Base-by-base conservation (phyloP, 768 basidiomycete genomes). In the Lyophyllum decastes region DNA sequence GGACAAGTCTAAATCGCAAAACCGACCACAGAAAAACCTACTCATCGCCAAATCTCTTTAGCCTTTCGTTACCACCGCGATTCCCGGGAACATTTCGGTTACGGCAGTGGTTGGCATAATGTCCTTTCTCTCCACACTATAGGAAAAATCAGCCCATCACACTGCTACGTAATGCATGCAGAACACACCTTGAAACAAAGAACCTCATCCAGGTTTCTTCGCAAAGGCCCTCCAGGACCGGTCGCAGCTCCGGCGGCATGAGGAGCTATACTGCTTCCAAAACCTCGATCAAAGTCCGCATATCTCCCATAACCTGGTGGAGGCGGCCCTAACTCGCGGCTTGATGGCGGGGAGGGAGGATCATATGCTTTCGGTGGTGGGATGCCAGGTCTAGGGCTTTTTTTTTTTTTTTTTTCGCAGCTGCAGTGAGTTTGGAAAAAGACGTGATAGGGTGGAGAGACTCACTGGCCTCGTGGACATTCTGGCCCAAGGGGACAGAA, bases 51-150 rank as follows among this genome's bases (percentile, higher is more conserved):
- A 72, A 80, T 64, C 75, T 72, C 65, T 77, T 77, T n/a, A 71
- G 57, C 44, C 81, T 80, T 62, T 92, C 91, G 47, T 86, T 73
- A 8, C 94, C 94, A 55, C 94, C 94, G 49, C 94, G 82, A 69
- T 92, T 94, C 12, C 94, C 94, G 25, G 94, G 94, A 22, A 94
- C 89, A 69, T 94, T 95, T 55, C 90, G 78, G 70, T 95, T 95
- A 41, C 89, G 84, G 72, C 95, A 97, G 65, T 92, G 87, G 69
- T 97, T 96, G 19, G 95, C 95, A 68, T 96, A 96, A 69, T 98
- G 96, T 1, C 96, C 96, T 63, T 90, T 89, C 71, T 93, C 88
- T 35, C 92, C 92, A 66, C 95, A 97, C 88, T 94, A 60, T 5
- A 62, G 55, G 49, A 53, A 55, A 44, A 4, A 63, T 33, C 34